A percentile compares a stretch with the other conserved stretches of the same genome.
phyloP scores from a whole-genome alignment of 179 eudicot species.

The Gypsophila paniculata region DNA sequence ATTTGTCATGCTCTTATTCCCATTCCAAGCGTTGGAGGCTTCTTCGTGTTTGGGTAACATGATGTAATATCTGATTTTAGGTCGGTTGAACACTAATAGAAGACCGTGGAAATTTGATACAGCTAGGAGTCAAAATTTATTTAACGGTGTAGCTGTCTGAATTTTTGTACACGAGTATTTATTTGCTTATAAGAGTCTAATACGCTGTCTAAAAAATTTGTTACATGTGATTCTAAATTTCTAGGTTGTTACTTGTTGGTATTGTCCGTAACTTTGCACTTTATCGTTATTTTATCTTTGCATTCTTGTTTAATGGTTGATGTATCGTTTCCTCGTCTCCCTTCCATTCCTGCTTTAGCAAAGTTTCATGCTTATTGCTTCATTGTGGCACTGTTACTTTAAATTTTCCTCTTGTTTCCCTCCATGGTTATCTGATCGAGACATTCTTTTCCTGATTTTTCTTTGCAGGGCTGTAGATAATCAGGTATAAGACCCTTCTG shows the following conservation, averaged over 20 bases:
- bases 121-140: no score
- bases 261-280: background rate
- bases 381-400: background rate
- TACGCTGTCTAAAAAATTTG: background rate
- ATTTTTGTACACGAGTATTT: background rate
- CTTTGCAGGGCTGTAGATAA: slow-evolving; percentile 77
- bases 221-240: background rate
- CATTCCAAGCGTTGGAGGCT: background rate
- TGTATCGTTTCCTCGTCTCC: background rate
- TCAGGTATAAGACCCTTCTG: slow-evolving; percentile 45
- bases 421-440: slow-evolving; percentile 10
- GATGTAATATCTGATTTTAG: background rate
- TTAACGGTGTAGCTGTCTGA: background rate
- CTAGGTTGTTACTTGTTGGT: background rate
- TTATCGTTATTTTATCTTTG: background rate
- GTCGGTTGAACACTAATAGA: background rate
- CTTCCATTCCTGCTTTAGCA: background rate
- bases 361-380: background rate
- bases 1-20: background rate
- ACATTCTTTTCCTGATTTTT: slow-evolving; percentile 14
- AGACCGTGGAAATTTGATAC: background rate
- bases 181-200: background rate
- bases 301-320: background rate
- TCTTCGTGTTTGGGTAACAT: background rate
- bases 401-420: background rate